phyloP scores from a whole-genome alignment of 441 rosid genomes.

The Gossypium lobatum region DNA sequence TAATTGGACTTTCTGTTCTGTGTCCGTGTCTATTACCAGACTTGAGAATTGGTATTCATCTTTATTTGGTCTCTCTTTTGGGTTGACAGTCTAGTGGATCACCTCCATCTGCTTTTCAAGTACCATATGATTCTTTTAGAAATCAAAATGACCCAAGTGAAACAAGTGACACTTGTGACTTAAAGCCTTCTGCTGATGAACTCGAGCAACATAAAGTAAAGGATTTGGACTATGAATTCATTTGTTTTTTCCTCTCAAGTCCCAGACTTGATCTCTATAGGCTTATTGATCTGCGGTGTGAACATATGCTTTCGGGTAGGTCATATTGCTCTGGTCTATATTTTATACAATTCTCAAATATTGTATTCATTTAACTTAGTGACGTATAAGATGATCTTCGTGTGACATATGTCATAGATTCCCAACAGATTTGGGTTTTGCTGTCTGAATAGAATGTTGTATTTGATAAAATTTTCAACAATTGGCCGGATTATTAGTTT shows the following conservation, averaged over 20 bases:
- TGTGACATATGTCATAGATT: background rate
- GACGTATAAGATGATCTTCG: background rate
- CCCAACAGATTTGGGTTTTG: background rate
- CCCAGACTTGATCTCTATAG: constrained; percentile 79
- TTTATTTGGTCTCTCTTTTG: constrained; percentile 22
- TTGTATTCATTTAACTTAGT: background rate
- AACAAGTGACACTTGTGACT: constrained; percentile 21
- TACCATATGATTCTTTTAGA: constrained; percentile 75
- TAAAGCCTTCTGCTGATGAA: constrained; percentile 27
- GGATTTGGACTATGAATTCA: constrained; percentile 73
- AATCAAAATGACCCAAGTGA: constrained; percentile 33
- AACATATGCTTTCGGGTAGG: constrained; percentile 78
- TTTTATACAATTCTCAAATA: background rate
- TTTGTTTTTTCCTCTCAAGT: constrained; percentile 78
- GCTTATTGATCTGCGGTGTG: constrained; percentile 77
- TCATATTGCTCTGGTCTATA: background rate
- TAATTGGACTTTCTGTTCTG: background rate
- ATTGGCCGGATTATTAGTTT: background rate
- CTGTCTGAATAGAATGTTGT: background rate
- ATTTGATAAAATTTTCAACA: background rate
- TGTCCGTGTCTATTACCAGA: background rate
- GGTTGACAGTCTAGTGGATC: constrained; percentile 70
- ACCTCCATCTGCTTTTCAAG: constrained; percentile 73
- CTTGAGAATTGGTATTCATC: background rate
- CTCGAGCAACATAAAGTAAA: constrained; percentile 36